phyloP scores from a whole-genome alignment of 805 yeast genomes.

The Wickerhamomyces subpelliculosus region DNA sequence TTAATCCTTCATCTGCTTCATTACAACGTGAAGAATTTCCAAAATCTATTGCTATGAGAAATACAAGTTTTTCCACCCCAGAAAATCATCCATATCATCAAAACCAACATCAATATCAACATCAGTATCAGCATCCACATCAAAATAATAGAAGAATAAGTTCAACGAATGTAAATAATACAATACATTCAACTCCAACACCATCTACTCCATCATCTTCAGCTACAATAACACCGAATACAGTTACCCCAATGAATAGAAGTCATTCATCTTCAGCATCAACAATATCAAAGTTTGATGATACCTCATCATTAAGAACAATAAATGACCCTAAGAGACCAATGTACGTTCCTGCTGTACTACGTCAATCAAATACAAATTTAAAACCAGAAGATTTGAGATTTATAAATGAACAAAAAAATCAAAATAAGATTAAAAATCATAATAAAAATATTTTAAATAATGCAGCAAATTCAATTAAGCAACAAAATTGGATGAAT shows the following conservation, averaged over 20 bases:
- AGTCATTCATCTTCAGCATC: neutral
- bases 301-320: conserved; percentile 3
- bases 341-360: conserved; percentile 84
- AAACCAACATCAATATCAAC: too few species aligned
- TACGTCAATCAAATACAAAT: conserved; percentile 44
- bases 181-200: too few species aligned
- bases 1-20: conserved; percentile 12
- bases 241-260: neutral
- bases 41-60: conserved; percentile 8
- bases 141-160: too few species aligned
- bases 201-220: conserved; percentile 2
- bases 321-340: conserved; percentile 78
- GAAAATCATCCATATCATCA: too few species aligned
- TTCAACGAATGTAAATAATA: too few species aligned
- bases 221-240: conserved; percentile 3
- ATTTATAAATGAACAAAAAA: conserved; percentile 23
- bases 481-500: too few species aligned
- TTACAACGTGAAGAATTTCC: conserved; percentile 5
- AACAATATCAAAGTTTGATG: neutral
- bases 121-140: too few species aligned
- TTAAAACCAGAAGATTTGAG: conserved; percentile 32
- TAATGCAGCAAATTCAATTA: too few species aligned
- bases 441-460: too few species aligned
- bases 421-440: conserved; percentile 9
- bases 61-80: neutral